Base-by-base conservation (phyloP, 1,284 basidiomycete species). In the Naganishia liquefaciens region DNA sequence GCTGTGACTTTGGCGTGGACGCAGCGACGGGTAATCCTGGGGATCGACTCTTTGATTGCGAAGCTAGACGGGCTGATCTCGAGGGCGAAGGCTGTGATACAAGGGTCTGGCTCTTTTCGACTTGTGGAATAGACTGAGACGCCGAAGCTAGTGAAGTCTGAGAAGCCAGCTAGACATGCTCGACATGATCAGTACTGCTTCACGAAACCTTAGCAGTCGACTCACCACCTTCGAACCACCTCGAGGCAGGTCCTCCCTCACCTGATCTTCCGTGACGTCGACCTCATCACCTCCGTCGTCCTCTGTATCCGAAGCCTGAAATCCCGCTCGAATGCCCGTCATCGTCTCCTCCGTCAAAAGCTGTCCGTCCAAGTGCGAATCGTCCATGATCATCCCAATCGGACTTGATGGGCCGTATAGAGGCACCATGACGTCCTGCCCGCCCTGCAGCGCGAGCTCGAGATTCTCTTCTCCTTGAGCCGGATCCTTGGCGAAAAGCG, bases 361-460 rank as follows among this genome's bases (percentile, higher is more conserved):
- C 13, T 37, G 33, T 37, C 33, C 33, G 33, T 37, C 33, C 44
- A 60, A 15, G 15, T 46, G 57, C 37, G 57, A 50, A n/a, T 46
- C 49, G 19, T 60, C 57, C 46, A 40, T 60, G 2, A 23, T 46
- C 15, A 60, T 27, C 5, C 46, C 46, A 4, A 50, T 42, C 5
- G 57, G 57, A 37, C 57, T 60, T 3, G 57, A 60, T 1, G 33
- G 23, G 3, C 28, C 57, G 40, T 60, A 60, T n/a, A 60, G 19
- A n/a, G 57, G 57, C 33, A 60, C 57, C 46, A 60, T 23, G 33
- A 60, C 21, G 40, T 60, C 57, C 23, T 60, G 46, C 25, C 21
- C 57, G 33, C 39, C 44, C 17, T 33, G 13, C 21, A 25, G 13
- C 6, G 7, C 21, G n/a, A 17, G 37, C 21, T 28, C 40, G 15